Conservation (phyloP, 768 basidiomycete species). For the Panaeolus cyanescens region DNA sequence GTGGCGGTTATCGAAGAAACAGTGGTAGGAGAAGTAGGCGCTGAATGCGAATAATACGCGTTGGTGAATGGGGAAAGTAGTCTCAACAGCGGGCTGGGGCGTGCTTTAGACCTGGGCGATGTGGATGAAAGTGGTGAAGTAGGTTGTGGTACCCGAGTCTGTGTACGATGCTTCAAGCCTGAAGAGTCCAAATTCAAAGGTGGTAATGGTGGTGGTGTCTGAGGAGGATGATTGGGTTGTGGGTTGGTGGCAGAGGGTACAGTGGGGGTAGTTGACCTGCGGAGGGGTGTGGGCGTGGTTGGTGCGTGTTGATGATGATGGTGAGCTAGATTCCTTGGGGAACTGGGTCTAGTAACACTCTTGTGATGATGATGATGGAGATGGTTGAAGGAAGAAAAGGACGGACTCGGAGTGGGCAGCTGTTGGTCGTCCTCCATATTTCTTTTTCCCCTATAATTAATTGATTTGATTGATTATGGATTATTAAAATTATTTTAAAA, state of each 20-base stretch:
- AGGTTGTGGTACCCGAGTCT: too few species aligned
- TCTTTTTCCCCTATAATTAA: not conserved
- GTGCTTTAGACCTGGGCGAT: not conserved
- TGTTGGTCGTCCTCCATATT: not conserved
- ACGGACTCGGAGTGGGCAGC: slow-evolving; percentile 1
- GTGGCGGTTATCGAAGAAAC: too few species aligned
- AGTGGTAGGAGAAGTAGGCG: not conserved
- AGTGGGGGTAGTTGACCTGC: not conserved
- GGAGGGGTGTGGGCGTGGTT: not conserved
- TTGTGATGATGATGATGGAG: not conserved
- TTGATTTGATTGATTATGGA: not conserved
- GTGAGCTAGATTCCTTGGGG: not conserved
- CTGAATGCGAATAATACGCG: not conserved
- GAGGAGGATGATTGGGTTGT: too few species aligned
- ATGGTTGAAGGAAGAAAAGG: not conserved
- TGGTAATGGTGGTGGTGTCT: not conserved
- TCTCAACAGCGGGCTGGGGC: not conserved
- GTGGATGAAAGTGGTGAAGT: not conserved
- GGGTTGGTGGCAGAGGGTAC: not conserved
- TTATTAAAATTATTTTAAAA: not conserved
- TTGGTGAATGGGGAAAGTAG: not conserved
- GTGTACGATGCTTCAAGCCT: too few species aligned
- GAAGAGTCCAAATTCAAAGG: not conserved
- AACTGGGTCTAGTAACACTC: not conserved
- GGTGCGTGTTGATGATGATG: slow-evolving; percentile 1